Evolutionary conservation across 495 filamentous ascomycete species (phyloP).

Genomic region (Xylaria cubensis): DNA sequence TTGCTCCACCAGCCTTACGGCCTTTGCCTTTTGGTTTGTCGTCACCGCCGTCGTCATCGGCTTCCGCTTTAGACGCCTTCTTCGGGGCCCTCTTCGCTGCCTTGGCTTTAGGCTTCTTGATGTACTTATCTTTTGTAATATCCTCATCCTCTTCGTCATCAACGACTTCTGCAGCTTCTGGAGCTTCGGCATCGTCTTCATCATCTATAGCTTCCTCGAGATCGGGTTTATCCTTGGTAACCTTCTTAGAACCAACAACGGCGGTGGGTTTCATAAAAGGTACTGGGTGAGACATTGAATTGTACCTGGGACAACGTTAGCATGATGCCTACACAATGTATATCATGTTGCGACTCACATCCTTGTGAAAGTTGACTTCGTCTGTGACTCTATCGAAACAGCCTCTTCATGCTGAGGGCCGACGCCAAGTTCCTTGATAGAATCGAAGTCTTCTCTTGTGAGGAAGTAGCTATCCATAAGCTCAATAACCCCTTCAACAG

Average conservation of each 20-base stretch:
- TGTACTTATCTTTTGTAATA: conserved; percentile 93
- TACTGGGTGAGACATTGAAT: conserved; percentile 82
- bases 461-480: conserved; percentile 98
- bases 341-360: conserved; percentile 56
- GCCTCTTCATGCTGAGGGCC: conserved; percentile 77
- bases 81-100: conserved; percentile 56
- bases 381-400: conserved; percentile 80
- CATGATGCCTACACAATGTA: background rate
- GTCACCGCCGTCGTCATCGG: conserved; percentile 51
- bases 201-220: conserved; percentile 96
- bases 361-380: conserved; percentile 88
- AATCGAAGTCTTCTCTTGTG: conserved; percentile 94
- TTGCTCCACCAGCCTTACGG: conserved; percentile 46
- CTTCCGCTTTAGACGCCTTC: conserved; percentile 63
- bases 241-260: conserved; percentile 71
- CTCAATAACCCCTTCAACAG: conserved; percentile 74
- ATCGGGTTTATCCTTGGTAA: conserved; percentile 81
- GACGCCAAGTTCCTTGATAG: conserved; percentile 87
- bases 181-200: conserved; percentile 76
- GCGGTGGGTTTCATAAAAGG: conserved; percentile 94
- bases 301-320: conserved; percentile 66
- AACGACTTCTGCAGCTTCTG: conserved; percentile 63
- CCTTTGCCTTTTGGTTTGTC: conserved; percentile 61
- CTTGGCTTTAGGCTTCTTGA: conserved; percentile 81
- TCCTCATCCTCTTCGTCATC: conserved; percentile 76